phyloP scores from a whole-genome alignment of 2,329 filamentous ascomycete genomes.

The Verticillium tricorpus region DNA sequence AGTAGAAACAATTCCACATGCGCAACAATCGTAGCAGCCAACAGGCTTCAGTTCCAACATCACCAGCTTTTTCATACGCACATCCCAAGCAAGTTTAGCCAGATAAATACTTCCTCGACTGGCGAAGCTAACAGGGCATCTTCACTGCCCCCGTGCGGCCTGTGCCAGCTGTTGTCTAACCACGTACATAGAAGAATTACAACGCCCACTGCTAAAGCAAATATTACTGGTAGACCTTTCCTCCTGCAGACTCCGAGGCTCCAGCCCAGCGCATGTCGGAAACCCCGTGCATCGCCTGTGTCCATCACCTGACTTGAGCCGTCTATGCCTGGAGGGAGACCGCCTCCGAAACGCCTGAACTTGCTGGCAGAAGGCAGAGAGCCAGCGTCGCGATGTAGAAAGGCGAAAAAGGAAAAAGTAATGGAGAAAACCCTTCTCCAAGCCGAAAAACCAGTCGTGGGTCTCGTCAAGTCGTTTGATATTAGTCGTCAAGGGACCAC shows the following conservation, averaged over 20 bases:
- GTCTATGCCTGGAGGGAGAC: neutral
- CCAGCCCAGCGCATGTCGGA: neutral
- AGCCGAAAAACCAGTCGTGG: constrained; percentile 10
- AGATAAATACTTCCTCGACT: neutral
- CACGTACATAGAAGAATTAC: neutral
- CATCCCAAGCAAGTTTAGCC: neutral
- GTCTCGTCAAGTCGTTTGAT: constrained; percentile 14
- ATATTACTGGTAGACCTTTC: neutral
- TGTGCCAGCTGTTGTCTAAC: neutral
- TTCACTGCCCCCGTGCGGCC: neutral
- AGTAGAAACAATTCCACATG: neutral
- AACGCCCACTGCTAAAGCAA: neutral
- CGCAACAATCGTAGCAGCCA: too few species aligned
- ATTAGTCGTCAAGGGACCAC: constrained; percentile 1
- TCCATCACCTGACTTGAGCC: neutral
- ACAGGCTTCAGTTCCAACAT: neutral
- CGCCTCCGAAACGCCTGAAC: neutral
- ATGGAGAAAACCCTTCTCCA: constrained; percentile 1
- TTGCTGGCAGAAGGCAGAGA: neutral
- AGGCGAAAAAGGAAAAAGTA: neutral
- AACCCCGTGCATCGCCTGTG: neutral
- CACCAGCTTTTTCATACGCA: neutral
- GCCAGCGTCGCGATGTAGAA: neutral
- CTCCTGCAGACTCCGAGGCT: neutral
- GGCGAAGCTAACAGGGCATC: neutral